Conservation (phyloP, 2,329 filamentous ascomycete genomes). For the Cordyceps militaris region DNA sequence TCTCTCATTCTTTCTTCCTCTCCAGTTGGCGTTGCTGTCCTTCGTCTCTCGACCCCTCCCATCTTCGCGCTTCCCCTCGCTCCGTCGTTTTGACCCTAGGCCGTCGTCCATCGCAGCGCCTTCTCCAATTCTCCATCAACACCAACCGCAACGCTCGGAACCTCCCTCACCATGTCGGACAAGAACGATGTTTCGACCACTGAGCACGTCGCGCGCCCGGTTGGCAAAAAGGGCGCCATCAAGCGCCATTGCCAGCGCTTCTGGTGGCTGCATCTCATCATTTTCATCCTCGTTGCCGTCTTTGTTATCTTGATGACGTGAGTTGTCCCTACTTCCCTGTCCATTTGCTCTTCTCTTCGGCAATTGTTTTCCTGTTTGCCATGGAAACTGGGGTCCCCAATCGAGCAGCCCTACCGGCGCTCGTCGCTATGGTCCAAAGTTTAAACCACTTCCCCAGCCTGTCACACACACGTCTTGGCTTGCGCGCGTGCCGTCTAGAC, state of each 20-base stretch:
- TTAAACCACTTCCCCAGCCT: not conserved
- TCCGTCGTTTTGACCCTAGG: not conserved
- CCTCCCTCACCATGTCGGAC: slow-evolving; percentile 29
- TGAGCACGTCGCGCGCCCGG: slow-evolving; percentile 25
- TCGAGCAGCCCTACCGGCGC: not conserved
- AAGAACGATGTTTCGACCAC: slow-evolving; percentile 30
- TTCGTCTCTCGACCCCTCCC: not conserved
- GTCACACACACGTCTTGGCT: not conserved
- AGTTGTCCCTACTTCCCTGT: slow-evolving; percentile 27
- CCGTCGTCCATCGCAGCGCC: slow-evolving; percentile 2
- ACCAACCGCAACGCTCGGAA: not conserved
- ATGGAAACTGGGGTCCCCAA: not conserved
- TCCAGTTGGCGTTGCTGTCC: slow-evolving; percentile 1
- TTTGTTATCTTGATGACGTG: slow-evolving; percentile 54
- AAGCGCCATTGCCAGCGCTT: slow-evolving; percentile 46
- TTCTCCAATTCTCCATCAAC: not conserved
- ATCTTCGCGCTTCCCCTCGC: not conserved
- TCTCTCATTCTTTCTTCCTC: not conserved
- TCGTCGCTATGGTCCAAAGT: not conserved
- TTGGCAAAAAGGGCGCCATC: slow-evolving; percentile 32
- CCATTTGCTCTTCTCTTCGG: not conserved
- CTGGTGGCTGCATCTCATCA: slow-evolving; percentile 56
- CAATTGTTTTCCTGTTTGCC: not conserved
- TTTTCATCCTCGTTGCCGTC: slow-evolving; percentile 41
- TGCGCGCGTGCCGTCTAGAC: not conserved